Percentiles rank a stretch among this genome's conserved stretches.
phyloP scores from a whole-genome alignment of 2,329 filamentous ascomycete genomes.

The Ceratocystiopsis brevicomis region DNA sequence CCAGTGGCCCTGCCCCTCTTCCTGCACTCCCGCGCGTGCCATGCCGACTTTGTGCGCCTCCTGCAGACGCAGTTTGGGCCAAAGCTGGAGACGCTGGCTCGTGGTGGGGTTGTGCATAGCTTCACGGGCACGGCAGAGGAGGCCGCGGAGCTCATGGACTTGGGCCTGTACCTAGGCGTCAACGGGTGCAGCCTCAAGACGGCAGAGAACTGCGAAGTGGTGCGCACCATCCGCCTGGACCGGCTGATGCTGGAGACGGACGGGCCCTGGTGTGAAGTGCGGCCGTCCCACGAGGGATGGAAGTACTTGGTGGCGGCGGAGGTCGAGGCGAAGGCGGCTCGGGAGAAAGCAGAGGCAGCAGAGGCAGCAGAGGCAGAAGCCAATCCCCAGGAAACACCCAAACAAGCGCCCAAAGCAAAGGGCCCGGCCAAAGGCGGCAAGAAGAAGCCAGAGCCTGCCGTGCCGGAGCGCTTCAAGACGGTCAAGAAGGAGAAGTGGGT shows the following conservation, averaged over 20 bases:
- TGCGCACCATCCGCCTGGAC: conserved; percentile 59
- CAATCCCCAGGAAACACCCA: no score
- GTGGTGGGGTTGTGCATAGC: conserved; percentile 68
- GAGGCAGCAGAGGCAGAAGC: conserved; percentile 1
- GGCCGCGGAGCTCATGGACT: conserved; percentile 53
- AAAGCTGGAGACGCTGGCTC: conserved; percentile 46
- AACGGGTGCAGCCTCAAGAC: conserved; percentile 97
- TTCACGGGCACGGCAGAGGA: conserved; percentile 82
- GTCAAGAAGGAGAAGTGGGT: conserved; percentile 96
- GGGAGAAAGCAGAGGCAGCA: conserved; percentile 10
- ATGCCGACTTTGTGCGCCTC: conserved; percentile 61
- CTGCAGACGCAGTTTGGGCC: conserved; percentile 39
- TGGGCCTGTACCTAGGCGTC: conserved; percentile 81
- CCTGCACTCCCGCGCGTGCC: conserved; percentile 76
- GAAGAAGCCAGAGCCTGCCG: conserved; percentile 42
- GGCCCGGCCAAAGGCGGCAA: background rate
- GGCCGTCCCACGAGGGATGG: conserved; percentile 70
- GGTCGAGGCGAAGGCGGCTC: conserved; percentile 4
- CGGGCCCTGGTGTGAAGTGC: conserved; percentile 92
- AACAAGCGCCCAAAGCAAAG: no score
- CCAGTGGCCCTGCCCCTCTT: conserved; percentile 59
- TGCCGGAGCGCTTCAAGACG: conserved; percentile 54
- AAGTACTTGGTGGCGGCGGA: conserved; percentile 32
- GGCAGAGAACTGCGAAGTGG: conserved; percentile 71
- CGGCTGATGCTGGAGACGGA: conserved; percentile 89